Evolutionary conservation across 148 eudicot genomes (phyloP).

Genomic region (Pharnaceum exiguum): DNA sequence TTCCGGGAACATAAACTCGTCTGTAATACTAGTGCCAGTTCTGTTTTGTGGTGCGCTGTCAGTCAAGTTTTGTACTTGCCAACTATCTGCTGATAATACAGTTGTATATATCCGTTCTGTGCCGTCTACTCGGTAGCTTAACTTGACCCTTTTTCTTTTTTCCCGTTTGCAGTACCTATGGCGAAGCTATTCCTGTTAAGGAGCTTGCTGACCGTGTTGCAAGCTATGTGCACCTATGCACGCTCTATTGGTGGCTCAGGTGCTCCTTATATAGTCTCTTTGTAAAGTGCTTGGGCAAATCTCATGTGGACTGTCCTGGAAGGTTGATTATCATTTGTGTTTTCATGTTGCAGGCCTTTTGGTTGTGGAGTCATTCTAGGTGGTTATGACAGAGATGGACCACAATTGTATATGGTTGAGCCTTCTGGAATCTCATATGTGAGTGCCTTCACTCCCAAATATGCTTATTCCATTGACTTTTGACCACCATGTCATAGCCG

Average conservation of each 20-base stretch:
- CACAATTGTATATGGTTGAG: conserved; percentile 90
- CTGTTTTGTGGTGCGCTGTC: no score
- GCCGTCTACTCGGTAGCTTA: not conserved
- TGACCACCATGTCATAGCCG: not conserved
- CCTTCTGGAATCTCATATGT: conserved; percentile 99
- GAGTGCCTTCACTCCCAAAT: conserved; percentile 27
- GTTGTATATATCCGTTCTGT: not conserved
- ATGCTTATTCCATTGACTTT: not conserved
- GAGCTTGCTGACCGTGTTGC: conserved; percentile 97
- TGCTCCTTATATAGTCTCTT: conserved; percentile 11
- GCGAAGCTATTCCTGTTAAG: conserved; percentile 89
- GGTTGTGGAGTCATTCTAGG: conserved; percentile 96
- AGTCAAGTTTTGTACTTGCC: no score
- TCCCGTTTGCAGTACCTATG: conserved; percentile 52
- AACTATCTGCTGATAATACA: not conserved
- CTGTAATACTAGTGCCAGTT: no score
- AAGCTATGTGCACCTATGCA: conserved; percentile 94
- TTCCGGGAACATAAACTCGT: no score
- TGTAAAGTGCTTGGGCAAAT: not conserved
- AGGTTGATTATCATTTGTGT: not conserved
- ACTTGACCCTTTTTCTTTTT: conserved; percentile 12
- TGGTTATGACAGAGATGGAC: conserved; percentile 97
- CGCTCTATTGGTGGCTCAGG: conserved; percentile 99
- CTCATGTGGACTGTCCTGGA: not conserved
- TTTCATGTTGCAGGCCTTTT: conserved; percentile 65